Evolutionary conservation across 1,284 basidiomycete genomes (phyloP).

Genomic region (Chiua sp.): DNA sequence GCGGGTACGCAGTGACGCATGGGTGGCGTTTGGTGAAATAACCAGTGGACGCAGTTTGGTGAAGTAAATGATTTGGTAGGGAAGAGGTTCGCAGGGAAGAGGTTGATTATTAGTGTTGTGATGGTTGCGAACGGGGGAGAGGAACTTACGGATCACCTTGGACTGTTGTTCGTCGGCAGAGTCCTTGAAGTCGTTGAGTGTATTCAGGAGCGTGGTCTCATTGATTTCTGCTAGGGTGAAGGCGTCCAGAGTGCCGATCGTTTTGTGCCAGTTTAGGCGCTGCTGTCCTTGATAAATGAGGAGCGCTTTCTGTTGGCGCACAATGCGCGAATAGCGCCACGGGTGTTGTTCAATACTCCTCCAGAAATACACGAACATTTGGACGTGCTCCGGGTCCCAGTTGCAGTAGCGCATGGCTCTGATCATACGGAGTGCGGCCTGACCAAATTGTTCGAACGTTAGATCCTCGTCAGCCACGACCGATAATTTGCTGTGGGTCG

Average conservation of each 20-base stretch:
- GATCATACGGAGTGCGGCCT: neutral
- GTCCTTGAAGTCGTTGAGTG: too few relatives aligned
- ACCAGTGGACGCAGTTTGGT: too few relatives aligned
- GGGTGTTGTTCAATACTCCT: neutral
- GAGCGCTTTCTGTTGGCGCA: neutral
- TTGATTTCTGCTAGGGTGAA: neutral
- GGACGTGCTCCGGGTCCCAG: neutral
- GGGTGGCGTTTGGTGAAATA: too few relatives aligned
- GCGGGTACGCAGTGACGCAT: too few relatives aligned
- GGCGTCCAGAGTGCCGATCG: neutral
- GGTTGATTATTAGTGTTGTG: too few relatives aligned
- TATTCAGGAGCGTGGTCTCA: neutral
- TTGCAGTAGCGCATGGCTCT: neutral
- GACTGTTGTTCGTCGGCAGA: too few relatives aligned
- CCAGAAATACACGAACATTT: conserved; percentile 1
- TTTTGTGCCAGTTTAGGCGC: neutral
- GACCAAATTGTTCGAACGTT: neutral
- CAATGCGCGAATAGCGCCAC: neutral
- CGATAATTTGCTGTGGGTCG: neutral
- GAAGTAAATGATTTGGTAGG: too few relatives aligned
- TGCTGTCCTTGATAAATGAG: conserved; percentile 5
- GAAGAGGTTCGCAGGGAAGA: too few relatives aligned
- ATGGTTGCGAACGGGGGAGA: too few relatives aligned
- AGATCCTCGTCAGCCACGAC: neutral
- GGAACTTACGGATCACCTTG: too few relatives aligned